Percentiles rank a stretch among this genome's conserved stretches.
These are phyloP conservation scores for Pisolithus microcarpus DNA, from an alignment of 768 basidiomycete genomes.

Conservation along the genomic window DNA sequence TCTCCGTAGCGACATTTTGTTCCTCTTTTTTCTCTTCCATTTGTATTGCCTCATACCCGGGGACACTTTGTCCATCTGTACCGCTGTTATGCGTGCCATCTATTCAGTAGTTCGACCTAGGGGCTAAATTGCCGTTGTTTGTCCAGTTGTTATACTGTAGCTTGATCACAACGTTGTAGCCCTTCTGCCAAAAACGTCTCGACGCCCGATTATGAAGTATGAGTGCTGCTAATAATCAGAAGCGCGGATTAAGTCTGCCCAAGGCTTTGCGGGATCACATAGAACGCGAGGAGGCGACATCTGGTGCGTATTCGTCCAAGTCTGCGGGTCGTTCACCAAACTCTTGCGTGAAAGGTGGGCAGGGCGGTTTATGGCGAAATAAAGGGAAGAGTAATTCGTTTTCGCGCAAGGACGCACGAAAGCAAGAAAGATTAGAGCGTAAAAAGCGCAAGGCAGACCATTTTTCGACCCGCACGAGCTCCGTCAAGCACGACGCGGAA, in stretches of 20 bases:
- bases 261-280: slow-evolving; percentile 23
- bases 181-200: slow-evolving; percentile 6
- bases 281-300: slow-evolving; percentile 2
- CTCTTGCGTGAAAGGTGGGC: background rate
- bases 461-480: slow-evolving; percentile 33
- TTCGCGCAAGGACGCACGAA: slow-evolving; percentile 58
- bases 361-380: slow-evolving; percentile 4
- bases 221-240: slow-evolving; percentile 8
- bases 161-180: too few relatives aligned
- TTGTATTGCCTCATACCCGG: background rate
- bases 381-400: slow-evolving; percentile 10
- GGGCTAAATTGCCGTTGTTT: background rate
- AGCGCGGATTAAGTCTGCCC: slow-evolving; percentile 19
- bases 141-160: slow-evolving; percentile 1
- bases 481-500: slow-evolving; percentile 35
- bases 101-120: background rate
- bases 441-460: slow-evolving; percentile 61
- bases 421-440: slow-evolving; percentile 48
- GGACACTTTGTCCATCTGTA: background rate
- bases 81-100: too few relatives aligned
- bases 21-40: background rate
- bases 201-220: background rate
- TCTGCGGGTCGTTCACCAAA: background rate
- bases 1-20: background rate
- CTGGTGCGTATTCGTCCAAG: slow-evolving; percentile 9